These are phyloP conservation scores for Codiaeum variegatum DNA, from an alignment of 441 rosid genomes.

Conservation along the genomic window DNA sequence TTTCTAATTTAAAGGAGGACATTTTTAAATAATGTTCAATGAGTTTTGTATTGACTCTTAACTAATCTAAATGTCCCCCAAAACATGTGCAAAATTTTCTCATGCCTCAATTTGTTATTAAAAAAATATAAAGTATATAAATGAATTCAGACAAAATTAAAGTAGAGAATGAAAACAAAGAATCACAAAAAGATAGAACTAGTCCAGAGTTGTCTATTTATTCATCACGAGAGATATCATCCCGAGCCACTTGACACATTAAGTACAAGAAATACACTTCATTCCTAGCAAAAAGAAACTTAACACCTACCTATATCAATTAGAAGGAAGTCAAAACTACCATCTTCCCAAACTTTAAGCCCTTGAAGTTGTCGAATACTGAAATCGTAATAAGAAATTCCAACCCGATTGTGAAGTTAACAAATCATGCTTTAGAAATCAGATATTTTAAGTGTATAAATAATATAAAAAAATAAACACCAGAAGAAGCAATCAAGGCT, in stretches of 20 bases:
- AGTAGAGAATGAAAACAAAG: constrained; percentile 2
- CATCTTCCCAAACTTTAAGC: constrained; percentile 92
- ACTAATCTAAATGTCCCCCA: too few species aligned
- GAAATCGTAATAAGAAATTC: constrained; percentile 85
- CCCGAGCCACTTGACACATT: background rate
- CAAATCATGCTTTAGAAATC: background rate
- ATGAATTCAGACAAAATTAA: background rate
- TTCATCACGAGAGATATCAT: constrained; percentile 8
- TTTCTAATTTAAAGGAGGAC: too few species aligned
- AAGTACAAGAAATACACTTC: constrained; percentile 1
- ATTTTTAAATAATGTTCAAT: too few species aligned
- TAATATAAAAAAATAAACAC: background rate
- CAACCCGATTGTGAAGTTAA: constrained; percentile 47
- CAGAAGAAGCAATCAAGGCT: background rate
- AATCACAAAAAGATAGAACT: background rate
- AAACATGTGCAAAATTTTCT: too few species aligned
- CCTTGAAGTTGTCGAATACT: constrained; percentile 82
- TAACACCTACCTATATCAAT: constrained; percentile 68
- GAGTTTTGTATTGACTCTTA: too few species aligned
- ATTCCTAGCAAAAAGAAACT: constrained; percentile 12
- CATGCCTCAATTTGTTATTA: too few species aligned
- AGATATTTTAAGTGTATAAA: too few species aligned
- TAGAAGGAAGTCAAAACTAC: constrained; percentile 59
- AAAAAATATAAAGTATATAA: too few species aligned
- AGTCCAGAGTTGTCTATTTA: constrained; percentile 7